Base-by-base conservation (phyloP, 1,284 basidiomycete genomes). In the Quambalaria eucalypti region DNA sequence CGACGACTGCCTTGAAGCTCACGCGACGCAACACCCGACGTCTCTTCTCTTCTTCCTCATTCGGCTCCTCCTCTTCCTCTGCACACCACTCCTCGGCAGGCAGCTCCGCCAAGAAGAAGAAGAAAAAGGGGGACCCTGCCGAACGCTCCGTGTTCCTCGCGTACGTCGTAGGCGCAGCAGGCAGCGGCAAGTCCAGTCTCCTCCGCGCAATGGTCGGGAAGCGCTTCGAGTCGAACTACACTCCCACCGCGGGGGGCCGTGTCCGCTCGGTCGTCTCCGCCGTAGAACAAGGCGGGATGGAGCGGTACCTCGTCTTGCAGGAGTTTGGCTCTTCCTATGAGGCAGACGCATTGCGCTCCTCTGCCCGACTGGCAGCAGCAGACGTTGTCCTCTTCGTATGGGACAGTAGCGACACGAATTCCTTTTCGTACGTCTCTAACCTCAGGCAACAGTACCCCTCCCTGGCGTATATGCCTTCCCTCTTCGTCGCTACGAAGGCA, bases 401-500 rank as follows among this genome's bases (percentile, higher is more conserved):
- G 76, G 93, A 98, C 77, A 95, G 90, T 53, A 91, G 88, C 73
- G 95, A 98, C 76, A 97, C 95, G 26, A 97, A 97, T 77, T 96
- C 91, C 10, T 98, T 98, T 76, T 92, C 89, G 49, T 96, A 98
- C 78, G 90, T 98, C 72, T 93, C 90, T 65, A 96, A 96, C 78
- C 79, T 97, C 70, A 66, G 73, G 16, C 91, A 97, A 87, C 90
- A 93, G 82, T 95, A 96, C 76, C 90, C 84, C 61, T 80, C 93
- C 31, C 51, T 75, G 16, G 90, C 96, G 76, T 86, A 90, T 74
- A 88, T 95, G 74, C 92, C 93, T 9, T 89, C 87, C 26, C 79
- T 97, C 26, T 97, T 97, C 74, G 90, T 98, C n/a, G 93, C 95
- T 12, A 98, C 93, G 30, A 98, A 98, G 78, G 91, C 90, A 7